phyloP scores from a whole-genome alignment of 2,329 filamentous ascomycete genomes.

The Geosmithia flava region DNA sequence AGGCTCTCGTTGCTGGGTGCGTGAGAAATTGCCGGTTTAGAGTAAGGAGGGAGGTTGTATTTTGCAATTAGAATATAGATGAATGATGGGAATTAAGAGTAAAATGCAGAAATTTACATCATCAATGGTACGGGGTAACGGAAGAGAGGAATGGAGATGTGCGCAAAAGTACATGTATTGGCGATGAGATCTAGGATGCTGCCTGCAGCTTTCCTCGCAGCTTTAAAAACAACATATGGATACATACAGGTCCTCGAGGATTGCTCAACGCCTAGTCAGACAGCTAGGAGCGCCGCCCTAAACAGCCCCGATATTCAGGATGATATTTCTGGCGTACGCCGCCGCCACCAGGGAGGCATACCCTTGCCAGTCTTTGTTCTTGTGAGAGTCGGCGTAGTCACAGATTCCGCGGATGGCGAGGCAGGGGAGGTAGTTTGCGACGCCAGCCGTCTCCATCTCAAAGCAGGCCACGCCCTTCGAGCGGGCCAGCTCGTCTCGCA shows the following conservation, averaged over 20 bases:
- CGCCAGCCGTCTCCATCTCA: conserved; percentile 2
- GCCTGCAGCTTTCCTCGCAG: too few species aligned
- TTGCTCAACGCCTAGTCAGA: too few species aligned
- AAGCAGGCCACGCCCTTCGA: conserved; percentile 3
- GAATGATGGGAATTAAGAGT: too few species aligned
- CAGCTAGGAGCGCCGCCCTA: too few species aligned
- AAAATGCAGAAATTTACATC: too few species aligned
- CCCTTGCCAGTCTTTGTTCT: conserved; percentile 13
- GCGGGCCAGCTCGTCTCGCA: conserved; percentile 13
- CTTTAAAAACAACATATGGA: too few species aligned
- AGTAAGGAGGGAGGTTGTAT: background rate
- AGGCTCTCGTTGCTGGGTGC: conserved; percentile 38
- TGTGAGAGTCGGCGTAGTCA: conserved; percentile 18
- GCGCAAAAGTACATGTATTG: too few species aligned
- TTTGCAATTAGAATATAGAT: too few species aligned
- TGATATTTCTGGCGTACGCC: conserved; percentile 10
- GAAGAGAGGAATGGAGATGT: too few species aligned
- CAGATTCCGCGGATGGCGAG: conserved; percentile 17
- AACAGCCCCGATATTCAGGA: conserved; percentile 1
- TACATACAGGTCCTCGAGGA: too few species aligned
- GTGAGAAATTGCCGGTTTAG: conserved; percentile 3
- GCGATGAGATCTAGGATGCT: too few species aligned
- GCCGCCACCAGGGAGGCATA: conserved; percentile 12
- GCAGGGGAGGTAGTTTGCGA: conserved; percentile 11
- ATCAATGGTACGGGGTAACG: too few species aligned